A percentile compares a stretch with the other conserved stretches of the same genome.
Conservation (phyloP, 2,329 filamentous ascomycete genomes). For the Xylariaceae sp. region DNA sequence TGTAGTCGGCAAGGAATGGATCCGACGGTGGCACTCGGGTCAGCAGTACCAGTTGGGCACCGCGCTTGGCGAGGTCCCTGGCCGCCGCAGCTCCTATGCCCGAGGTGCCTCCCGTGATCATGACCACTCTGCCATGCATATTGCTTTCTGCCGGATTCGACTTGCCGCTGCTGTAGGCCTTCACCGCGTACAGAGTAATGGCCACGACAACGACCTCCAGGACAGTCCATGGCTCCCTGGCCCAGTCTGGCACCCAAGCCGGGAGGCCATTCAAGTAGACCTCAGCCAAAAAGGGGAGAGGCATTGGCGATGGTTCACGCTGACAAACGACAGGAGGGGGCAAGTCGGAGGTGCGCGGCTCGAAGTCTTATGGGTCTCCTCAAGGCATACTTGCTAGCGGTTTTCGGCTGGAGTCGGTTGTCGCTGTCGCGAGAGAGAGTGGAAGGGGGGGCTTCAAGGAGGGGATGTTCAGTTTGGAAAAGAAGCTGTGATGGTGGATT, state of each 20-base stretch:
- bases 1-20: slow-evolving; percentile 84
- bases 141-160: slow-evolving; percentile 67
- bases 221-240: slow-evolving; percentile 32
- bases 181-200: slow-evolving; percentile 42
- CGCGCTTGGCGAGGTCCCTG: slow-evolving; percentile 66
- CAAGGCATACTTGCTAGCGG: too few species aligned
- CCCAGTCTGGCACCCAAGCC: slow-evolving; percentile 35
- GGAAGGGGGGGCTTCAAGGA: too few species aligned
- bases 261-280: slow-evolving; percentile 42
- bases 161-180: slow-evolving; percentile 71
- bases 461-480: too few species aligned
- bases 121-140: slow-evolving; percentile 89
- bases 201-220: slow-evolving; percentile 30
- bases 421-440: too few species aligned
- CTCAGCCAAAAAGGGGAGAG: slow-evolving; percentile 41
- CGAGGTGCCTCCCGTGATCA: slow-evolving; percentile 91
- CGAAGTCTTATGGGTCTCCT: neutral
- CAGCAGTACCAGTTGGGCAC: slow-evolving; percentile 85
- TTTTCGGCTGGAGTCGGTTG: too few species aligned
- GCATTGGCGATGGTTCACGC: slow-evolving; percentile 5
- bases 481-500: too few species aligned
- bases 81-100: slow-evolving; percentile 79
- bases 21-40: slow-evolving; percentile 76
- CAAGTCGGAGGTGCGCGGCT: neutral
- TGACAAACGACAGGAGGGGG: neutral